A percentile compares a stretch with the other conserved stretches of the same genome.
Evolutionary conservation across 495 filamentous ascomycete species (phyloP).

Genomic region (Achaetomiella virescens): DNA sequence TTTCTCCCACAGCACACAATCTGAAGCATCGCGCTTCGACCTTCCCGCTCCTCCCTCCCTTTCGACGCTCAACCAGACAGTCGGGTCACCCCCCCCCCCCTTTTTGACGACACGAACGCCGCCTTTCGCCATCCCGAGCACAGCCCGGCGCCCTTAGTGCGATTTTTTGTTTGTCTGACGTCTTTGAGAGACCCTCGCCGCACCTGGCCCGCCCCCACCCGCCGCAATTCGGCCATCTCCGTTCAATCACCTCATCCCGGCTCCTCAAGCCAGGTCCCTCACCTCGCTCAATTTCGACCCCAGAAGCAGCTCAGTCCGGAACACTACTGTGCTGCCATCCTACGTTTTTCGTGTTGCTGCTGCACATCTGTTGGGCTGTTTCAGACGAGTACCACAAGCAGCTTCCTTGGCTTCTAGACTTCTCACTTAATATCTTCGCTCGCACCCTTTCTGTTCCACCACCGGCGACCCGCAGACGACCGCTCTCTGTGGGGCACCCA

Average conservation of each 20-base stretch:
- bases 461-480: constrained; percentile 22
- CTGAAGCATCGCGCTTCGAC: not conserved
- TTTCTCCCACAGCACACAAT: constrained; percentile 6
- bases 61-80: constrained; percentile 1
- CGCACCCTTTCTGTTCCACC: constrained; percentile 15
- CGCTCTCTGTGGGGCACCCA: constrained; percentile 17
- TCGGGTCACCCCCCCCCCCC: not conserved
- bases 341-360: not conserved
- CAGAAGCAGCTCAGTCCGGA: too few relatives aligned
- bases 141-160: not conserved
- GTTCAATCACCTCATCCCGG: not conserved
- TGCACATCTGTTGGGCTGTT: constrained; percentile 1
- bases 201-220: not conserved
- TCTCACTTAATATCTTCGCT: constrained; percentile 4
- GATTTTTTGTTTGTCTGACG: not conserved
- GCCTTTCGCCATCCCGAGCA: constrained; percentile 7
- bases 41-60: not conserved
- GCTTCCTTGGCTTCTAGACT: not conserved
- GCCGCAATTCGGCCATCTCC: constrained; percentile 1
- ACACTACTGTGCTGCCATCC: not conserved
- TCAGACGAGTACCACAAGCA: not conserved
- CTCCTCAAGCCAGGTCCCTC: not conserved
- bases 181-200: not conserved
- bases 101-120: not conserved
- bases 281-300: not conserved